phyloP scores from a whole-genome alignment of 2,329 filamentous ascomycete genomes.

The Capronia americana region DNA sequence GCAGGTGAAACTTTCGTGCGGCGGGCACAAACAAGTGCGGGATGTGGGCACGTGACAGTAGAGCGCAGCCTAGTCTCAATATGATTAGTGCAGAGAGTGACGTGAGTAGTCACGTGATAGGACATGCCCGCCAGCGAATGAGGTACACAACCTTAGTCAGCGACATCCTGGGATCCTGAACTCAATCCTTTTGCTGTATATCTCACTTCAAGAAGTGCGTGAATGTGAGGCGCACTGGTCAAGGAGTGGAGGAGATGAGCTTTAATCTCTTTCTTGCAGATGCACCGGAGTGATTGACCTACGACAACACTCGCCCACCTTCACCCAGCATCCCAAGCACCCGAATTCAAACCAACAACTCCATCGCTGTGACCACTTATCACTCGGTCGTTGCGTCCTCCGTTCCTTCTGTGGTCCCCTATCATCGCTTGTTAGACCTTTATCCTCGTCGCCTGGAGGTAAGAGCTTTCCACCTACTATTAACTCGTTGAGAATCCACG shows the following conservation, averaged over 20 bases:
- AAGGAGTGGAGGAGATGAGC: background rate
- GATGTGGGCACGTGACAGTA: background rate
- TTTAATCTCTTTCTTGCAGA: background rate
- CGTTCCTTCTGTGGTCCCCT: background rate
- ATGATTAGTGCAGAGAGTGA: too few relatives aligned
- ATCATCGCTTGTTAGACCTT: background rate
- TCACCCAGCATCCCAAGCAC: background rate
- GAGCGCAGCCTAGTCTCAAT: too few relatives aligned
- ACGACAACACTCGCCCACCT: background rate
- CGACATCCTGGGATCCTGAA: too few relatives aligned
- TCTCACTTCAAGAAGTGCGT: too few relatives aligned
- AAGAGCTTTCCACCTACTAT: background rate
- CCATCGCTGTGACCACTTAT: background rate
- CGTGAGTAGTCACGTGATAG: too few relatives aligned
- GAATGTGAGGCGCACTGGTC: too few relatives aligned
- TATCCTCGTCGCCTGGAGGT: background rate
- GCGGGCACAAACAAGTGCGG: background rate
- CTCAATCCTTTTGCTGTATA: too few relatives aligned
- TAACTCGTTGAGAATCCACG: too few relatives aligned
- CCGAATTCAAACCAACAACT: background rate
- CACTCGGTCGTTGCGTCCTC: too few relatives aligned
- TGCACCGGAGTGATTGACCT: background rate
- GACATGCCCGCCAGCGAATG: too few relatives aligned
- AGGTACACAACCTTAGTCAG: too few relatives aligned
- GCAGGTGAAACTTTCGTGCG: slow-evolving; percentile 3